Conservation (phyloP, 2,329 filamentous ascomycete species). For the Alternaria ventricosa region DNA sequence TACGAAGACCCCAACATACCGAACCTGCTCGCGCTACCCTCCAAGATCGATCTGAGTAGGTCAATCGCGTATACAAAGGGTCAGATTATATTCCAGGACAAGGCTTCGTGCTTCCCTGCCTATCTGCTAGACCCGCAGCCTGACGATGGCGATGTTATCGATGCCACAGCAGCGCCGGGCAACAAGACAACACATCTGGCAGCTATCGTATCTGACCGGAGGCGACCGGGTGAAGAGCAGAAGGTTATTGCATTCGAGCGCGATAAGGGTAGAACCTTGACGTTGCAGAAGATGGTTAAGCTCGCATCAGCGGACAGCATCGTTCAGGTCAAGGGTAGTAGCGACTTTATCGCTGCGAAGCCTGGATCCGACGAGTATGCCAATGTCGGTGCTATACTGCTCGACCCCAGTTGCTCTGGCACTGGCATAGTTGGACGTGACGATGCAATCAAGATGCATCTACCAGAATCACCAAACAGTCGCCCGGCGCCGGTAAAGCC, state of each 20-base stretch:
- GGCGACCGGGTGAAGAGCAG: conserved; percentile 33
- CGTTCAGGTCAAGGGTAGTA: conserved; percentile 72
- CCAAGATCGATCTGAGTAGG: conserved; percentile 73
- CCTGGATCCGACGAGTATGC: conserved; percentile 67
- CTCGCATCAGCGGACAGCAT: conserved; percentile 72
- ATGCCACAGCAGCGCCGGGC: conserved; percentile 91
- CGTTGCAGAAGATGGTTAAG: conserved; percentile 82
- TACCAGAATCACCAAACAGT: conserved; percentile 51
- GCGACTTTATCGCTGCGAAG: conserved; percentile 83
- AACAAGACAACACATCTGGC: conserved; percentile 97
- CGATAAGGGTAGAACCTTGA: conserved; percentile 72
- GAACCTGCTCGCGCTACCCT: conserved; percentile 79
- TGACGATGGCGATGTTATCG: conserved; percentile 78
- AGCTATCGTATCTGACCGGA: conserved; percentile 66
- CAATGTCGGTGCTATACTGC: conserved; percentile 78
- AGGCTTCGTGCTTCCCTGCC: conserved; percentile 95
- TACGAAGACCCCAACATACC: conserved; percentile 83
- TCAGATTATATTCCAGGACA: conserved; percentile 89
- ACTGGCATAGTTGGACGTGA: conserved; percentile 93
- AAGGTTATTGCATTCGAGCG: conserved; percentile 82
- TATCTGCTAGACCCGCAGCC: conserved; percentile 76
- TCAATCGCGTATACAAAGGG: conserved; percentile 76
- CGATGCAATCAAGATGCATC: conserved; percentile 69
- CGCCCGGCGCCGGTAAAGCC: conserved; percentile 29
- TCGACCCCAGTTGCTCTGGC: conserved; percentile 95